Base-by-base conservation (phyloP, 2,329 filamentous ascomycete genomes). In the Xylariaceae sp. region DNA sequence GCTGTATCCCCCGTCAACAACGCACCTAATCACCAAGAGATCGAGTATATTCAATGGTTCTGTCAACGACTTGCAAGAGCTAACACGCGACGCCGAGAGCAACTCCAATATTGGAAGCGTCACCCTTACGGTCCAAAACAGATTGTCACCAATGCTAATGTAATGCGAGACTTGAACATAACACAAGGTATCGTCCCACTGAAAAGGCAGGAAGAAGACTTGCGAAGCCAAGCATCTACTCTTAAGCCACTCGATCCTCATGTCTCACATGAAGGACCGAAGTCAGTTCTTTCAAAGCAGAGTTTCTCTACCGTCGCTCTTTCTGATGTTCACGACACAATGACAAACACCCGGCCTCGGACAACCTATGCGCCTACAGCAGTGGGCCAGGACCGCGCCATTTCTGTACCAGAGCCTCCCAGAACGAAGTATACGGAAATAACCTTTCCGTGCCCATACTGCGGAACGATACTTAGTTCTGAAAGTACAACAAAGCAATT, bases 11-110 rank as follows among this genome's bases (percentile, higher is more conserved):
- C 4, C 15, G 23, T 29, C 15, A 11, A 2, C 2, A 4, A 21
- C 21, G 3, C 11, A 20, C 16, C 21, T 37, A n/a, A 8, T 4
- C 13, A 37, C 24, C 21, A 20, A 6, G 43, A 29, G 3, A 15
- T 48, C 6, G 29, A 42, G 4, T 20, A 35, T 18, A 21, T 49
- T 27, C 18, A 11, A 18, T 49, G 46, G 46, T 35, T 49, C 29
- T 49, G 37, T 42, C 27, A 32, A 23, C 46, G 46, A 35, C 37
- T 49, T 35, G 46, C 36, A 8, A 33, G 16, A 35, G 46, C 46
- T 20, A 49, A 49, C 21, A 49, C 36, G 9, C 33, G 15, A 21
- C 36, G 46, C 20, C 46, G 46, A 41, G 29, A 42, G 21, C 46
- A 42, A 35, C 29, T 49, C 9, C 5, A 15, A 7, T 35, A 41